Evolutionary conservation across 768 basidiomycete genomes (phyloP).

Genomic region (Russula vinacea): DNA sequence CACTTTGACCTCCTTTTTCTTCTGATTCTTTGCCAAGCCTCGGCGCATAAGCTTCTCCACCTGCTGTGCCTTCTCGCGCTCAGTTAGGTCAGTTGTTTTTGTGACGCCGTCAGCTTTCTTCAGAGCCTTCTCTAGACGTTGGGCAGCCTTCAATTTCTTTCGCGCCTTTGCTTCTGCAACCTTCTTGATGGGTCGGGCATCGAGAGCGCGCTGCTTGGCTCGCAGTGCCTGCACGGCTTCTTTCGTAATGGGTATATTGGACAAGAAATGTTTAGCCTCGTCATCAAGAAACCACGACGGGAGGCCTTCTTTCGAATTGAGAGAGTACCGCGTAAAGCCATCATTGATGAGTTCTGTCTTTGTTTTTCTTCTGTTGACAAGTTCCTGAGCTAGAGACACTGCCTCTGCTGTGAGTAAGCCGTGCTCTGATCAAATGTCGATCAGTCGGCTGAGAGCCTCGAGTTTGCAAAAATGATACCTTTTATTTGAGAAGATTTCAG

Average conservation of each 20-base stretch:
- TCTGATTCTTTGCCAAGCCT: slow-evolving; percentile 59
- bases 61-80: slow-evolving; percentile 89
- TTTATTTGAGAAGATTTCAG: slow-evolving; percentile 59
- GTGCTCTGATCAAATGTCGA: slow-evolving; percentile 49
- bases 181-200: slow-evolving; percentile 98
- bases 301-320: slow-evolving; percentile 87
- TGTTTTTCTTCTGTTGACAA: slow-evolving; percentile 88
- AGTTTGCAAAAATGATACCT: slow-evolving; percentile 46
- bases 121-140: slow-evolving; percentile 84
- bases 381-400: slow-evolving; percentile 82
- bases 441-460: not conserved
- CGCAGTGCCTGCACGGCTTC: slow-evolving; percentile 85
- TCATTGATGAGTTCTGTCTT: slow-evolving; percentile 88
- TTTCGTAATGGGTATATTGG: slow-evolving; percentile 95
- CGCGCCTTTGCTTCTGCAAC: slow-evolving; percentile 97
- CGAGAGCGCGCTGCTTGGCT: slow-evolving; percentile 87
- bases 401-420: slow-evolving; percentile 87
- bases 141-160: slow-evolving; percentile 87
- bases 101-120: slow-evolving; percentile 96
- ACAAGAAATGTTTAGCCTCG: slow-evolving; percentile 86
- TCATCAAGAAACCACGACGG: slow-evolving; percentile 98
- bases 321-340: slow-evolving; percentile 91
- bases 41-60: slow-evolving; percentile 90
- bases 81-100: slow-evolving; percentile 84
- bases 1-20: slow-evolving; percentile 76